Conservation (phyloP, 1,284 basidiomycete genomes). For the Coriolopsis trogii region DNA sequence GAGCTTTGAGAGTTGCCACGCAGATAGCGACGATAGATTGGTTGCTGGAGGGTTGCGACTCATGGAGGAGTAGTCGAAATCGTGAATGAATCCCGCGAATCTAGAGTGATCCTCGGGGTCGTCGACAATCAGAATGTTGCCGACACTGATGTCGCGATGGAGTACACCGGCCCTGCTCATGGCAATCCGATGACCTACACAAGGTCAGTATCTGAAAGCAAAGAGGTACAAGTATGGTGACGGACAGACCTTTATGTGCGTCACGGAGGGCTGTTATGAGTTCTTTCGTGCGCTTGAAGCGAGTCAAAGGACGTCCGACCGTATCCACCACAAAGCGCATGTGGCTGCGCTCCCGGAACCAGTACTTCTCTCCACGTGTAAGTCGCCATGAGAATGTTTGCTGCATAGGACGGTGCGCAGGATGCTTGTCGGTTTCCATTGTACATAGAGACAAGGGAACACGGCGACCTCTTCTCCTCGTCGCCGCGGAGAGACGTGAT, state of each 20-base stretch:
- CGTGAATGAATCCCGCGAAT: constrained; percentile 13
- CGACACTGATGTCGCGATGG: constrained; percentile 21
- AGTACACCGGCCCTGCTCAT: constrained; percentile 4
- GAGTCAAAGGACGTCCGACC: constrained; percentile 13
- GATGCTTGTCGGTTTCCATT: neutral
- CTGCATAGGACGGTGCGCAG: constrained; percentile 4
- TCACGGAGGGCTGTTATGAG: constrained; percentile 16
- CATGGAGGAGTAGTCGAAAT: constrained; percentile 19
- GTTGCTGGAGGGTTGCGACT: neutral
- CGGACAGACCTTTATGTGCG: constrained; percentile 16
- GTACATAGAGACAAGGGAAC: neutral
- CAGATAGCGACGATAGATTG: neutral
- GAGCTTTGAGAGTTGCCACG: neutral
- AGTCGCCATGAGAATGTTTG: constrained; percentile 10
- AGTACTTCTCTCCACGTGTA: neutral
- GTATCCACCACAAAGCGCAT: constrained; percentile 16
- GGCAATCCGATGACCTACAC: constrained; percentile 7
- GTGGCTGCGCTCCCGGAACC: constrained; percentile 15
- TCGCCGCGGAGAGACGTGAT: neutral
- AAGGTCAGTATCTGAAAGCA: neutral
- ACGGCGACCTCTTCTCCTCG: neutral
- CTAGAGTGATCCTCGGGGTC: neutral
- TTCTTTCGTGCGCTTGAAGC: constrained; percentile 18
- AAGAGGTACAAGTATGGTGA: neutral
- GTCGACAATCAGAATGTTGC: constrained; percentile 19